Evolutionary conservation across 495 filamentous ascomycete species (phyloP).

Genomic region (Aspergillus avenaceus): DNA sequence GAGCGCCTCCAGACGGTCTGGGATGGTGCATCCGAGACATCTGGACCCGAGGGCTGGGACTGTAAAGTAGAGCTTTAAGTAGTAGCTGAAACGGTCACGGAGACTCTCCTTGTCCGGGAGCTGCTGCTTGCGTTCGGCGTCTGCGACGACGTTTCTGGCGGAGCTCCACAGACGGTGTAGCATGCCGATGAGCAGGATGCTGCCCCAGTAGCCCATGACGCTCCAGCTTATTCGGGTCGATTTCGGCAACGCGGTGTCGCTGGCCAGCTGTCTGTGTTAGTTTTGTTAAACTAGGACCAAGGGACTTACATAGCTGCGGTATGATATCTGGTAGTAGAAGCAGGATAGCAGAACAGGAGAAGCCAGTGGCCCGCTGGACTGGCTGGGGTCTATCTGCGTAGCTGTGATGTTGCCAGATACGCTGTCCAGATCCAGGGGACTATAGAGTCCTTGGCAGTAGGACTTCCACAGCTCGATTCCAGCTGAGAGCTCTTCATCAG

Average conservation of each 20-base stretch:
- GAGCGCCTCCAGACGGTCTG: constrained; percentile 21
- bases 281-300: too few relatives aligned
- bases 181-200: constrained; percentile 6
- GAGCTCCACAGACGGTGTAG: constrained; percentile 1
- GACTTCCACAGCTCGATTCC: too few relatives aligned
- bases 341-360: too few relatives aligned
- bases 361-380: too few relatives aligned
- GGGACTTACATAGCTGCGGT: too few relatives aligned
- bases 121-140: neutral
- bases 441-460: too few relatives aligned
- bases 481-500: too few relatives aligned
- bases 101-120: neutral
- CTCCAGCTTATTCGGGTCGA: constrained; percentile 6
- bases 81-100: neutral
- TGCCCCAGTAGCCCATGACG: constrained; percentile 14
- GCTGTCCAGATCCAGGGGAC: too few relatives aligned
- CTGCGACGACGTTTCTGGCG: neutral
- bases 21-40: constrained; percentile 14
- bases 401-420: too few relatives aligned
- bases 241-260: constrained; percentile 5
- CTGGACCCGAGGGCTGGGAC: constrained; percentile 18
- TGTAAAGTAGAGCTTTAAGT: constrained; percentile 8
- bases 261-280: neutral
- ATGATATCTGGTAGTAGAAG: too few relatives aligned
- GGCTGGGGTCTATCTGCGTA: too few relatives aligned